Conservation (phyloP, 768 basidiomycete genomes). For the Suillus sp. region DNA sequence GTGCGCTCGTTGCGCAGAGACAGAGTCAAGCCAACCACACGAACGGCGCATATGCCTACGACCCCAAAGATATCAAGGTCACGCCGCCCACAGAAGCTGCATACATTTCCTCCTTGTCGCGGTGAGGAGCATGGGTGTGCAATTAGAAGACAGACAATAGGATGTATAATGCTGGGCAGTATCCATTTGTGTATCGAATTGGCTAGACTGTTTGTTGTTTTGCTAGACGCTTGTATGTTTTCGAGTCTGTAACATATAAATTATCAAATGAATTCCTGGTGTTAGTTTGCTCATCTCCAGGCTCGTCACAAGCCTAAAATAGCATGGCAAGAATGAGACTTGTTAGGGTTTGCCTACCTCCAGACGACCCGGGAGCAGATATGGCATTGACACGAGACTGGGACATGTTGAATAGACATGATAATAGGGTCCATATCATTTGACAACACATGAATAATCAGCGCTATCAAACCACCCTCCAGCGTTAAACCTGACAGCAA, state of each 20-base stretch:
- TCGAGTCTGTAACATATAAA: background rate
- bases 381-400: background rate
- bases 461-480: no score
- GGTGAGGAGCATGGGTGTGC: constrained; percentile 14
- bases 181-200: constrained; percentile 10
- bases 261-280: background rate
- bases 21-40: constrained; percentile 22
- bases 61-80: constrained; percentile 15
- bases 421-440: no score
- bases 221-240: constrained; percentile 1
- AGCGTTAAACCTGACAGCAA: no score
- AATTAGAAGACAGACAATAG: constrained; percentile 3
- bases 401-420: background rate
- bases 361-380: background rate
- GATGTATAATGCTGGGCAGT: constrained; percentile 9
- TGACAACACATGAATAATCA: no score
- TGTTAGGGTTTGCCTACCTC: background rate
- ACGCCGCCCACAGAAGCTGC: constrained; percentile 16
- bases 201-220: constrained; percentile 5
- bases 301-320: background rate
- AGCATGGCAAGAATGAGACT: background rate
- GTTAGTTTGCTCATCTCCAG: background rate
- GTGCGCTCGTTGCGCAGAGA: constrained; percentile 56
- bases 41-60: constrained; percentile 16
- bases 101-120: constrained; percentile 25